Evolutionary conservation across 805 yeast species (phyloP).

Genomic region (Cyberlindnera bimundalis): DNA sequence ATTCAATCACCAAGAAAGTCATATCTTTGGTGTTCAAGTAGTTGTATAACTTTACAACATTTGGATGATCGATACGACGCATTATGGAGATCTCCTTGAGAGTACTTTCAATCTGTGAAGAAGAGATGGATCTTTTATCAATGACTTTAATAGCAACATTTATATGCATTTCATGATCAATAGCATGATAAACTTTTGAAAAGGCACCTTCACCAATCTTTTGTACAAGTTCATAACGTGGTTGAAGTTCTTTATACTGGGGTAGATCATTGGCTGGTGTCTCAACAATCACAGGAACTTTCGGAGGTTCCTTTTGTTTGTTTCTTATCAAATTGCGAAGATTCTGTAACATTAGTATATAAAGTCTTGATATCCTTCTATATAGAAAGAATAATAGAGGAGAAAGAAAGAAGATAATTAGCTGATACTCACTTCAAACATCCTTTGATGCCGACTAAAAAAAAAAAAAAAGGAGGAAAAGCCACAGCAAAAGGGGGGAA

Average conservation of each 20-base stretch:
- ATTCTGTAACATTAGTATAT: too few relatives aligned
- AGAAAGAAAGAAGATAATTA: too few relatives aligned
- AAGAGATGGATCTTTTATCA: slow-evolving; percentile 64
- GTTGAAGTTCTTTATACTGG: slow-evolving; percentile 19
- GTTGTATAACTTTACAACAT: slow-evolving; percentile 61
- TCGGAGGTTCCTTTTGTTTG: slow-evolving; percentile 9
- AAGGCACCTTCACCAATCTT: slow-evolving; percentile 83
- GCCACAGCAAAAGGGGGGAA: too few relatives aligned
- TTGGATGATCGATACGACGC: slow-evolving; percentile 60
- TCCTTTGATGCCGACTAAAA: neutral
- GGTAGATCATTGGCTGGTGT: slow-evolving; percentile 8
- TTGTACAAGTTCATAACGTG: slow-evolving; percentile 38
- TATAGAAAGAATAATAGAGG: too few relatives aligned
- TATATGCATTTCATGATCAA: slow-evolving; percentile 22
- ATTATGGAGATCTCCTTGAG: slow-evolving; percentile 77
- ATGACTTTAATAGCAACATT: slow-evolving; percentile 55
- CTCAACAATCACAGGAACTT: too few relatives aligned
- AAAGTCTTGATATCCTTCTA: too few relatives aligned
- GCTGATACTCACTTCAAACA: slow-evolving; percentile 19
- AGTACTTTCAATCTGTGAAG: slow-evolving; percentile 61
- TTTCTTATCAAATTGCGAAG: slow-evolving; percentile 14
- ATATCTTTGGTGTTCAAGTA: slow-evolving; percentile 59
- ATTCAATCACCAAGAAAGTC: slow-evolving; percentile 45
- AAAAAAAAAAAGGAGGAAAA: too few relatives aligned
- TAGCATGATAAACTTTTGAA: slow-evolving; percentile 67